Conservation (phyloP, 768 basidiomycete genomes). For the Mycena belliarum region DNA sequence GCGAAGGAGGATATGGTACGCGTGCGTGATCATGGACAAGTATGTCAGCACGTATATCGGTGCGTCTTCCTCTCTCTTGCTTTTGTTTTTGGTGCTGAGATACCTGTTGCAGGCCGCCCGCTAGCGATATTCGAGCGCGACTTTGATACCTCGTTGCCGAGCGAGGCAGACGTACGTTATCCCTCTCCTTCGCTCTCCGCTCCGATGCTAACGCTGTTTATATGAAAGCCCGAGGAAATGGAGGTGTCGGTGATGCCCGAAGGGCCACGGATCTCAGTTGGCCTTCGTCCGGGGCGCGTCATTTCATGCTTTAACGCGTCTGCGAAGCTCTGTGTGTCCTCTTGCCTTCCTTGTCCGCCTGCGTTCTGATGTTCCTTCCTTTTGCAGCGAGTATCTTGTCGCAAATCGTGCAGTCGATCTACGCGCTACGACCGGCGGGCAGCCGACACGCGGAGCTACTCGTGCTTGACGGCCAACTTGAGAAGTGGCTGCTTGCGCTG, state of each 20-base stretch:
- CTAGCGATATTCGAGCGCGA: conserved; percentile 74
- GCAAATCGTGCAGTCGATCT: conserved; percentile 69
- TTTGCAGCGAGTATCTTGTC: conserved; percentile 64
- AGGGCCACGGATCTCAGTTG: conserved; percentile 30
- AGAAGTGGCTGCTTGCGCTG: conserved; percentile 76
- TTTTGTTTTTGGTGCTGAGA: conserved; percentile 2
- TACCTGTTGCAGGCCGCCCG: conserved; percentile 55
- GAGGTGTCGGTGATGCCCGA: conserved; percentile 46
- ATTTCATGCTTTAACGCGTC: conserved; percentile 80
- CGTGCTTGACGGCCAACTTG: conserved; percentile 59
- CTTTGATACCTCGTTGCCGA: conserved; percentile 72
- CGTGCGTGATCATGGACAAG: conserved; percentile 76
- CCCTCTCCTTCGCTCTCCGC: neutral
- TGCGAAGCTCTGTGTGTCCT: conserved; percentile 63
- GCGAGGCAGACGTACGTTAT: conserved; percentile 53
- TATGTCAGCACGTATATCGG: conserved; percentile 81
- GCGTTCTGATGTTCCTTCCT: conserved; percentile 12
- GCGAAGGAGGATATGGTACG: conserved; percentile 75
- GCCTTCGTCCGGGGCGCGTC: conserved; percentile 44
- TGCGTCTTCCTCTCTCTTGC: conserved; percentile 27
- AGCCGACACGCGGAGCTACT: conserved; percentile 61
- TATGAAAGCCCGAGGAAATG: conserved; percentile 58
- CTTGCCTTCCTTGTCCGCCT: neutral
- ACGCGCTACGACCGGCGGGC: conserved; percentile 58
- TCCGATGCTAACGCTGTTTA: neutral